Percentiles rank a stretch among this genome's conserved stretches.
phyloP scores from a whole-genome alignment of 768 basidiomycete genomes.

The Russula sp. region DNA sequence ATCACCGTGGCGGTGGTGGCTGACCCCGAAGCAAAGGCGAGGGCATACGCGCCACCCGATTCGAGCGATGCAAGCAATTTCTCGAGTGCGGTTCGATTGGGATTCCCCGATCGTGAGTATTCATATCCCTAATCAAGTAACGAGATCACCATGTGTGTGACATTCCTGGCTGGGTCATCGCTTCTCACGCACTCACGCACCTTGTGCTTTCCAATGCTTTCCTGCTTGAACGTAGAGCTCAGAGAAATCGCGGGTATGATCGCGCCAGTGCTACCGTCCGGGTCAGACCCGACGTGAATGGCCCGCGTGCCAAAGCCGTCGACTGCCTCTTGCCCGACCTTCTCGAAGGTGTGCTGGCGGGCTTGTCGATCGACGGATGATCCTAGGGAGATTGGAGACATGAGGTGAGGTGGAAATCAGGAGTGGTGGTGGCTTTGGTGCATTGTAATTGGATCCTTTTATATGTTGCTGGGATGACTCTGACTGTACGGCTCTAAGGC shows the following conservation, averaged over 20 bases:
- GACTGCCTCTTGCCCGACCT: constrained; percentile 9
- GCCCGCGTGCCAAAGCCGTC: constrained; percentile 75
- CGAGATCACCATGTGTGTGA: no score
- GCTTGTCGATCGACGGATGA: constrained; percentile 20
- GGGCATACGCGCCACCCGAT: constrained; percentile 55
- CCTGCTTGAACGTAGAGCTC: constrained; percentile 89
- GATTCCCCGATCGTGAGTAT: constrained; percentile 87
- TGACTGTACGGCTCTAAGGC: no score
- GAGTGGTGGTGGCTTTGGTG: background rate
- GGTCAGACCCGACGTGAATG: constrained; percentile 82
- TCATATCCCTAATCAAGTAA: constrained; percentile 59
- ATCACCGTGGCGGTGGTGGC: constrained; percentile 80
- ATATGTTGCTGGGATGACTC: no score
- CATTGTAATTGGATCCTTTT: no score
- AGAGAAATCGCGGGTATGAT: constrained; percentile 87
- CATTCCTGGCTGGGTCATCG: no score
- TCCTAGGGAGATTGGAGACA: constrained; percentile 26
- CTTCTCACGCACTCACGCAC: constrained; percentile 28
- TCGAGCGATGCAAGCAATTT: constrained; percentile 72
- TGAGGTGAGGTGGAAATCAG: background rate
- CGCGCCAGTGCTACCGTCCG: constrained; percentile 64
- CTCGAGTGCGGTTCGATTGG: constrained; percentile 80
- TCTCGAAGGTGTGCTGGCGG: constrained; percentile 19
- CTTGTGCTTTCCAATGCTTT: constrained; percentile 68
- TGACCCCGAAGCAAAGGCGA: constrained; percentile 82